phyloP scores from a whole-genome alignment of 495 filamentous ascomycete species.

The Copromyces sp. region DNA sequence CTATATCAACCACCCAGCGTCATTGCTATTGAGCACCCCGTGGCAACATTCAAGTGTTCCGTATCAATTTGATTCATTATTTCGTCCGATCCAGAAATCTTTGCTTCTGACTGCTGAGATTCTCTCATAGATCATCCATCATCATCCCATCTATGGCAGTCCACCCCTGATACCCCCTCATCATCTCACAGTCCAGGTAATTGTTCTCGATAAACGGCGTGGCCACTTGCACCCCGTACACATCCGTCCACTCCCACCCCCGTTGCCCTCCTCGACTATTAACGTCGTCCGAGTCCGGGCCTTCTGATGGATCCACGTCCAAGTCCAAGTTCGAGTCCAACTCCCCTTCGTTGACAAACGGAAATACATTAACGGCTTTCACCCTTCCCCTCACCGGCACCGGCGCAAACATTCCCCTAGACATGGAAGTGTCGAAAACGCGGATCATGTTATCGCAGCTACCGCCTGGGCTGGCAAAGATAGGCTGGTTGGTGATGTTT shows the following conservation, averaged over 20 bases:
- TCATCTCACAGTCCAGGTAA: slow-evolving; percentile 24
- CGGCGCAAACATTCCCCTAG: slow-evolving; percentile 20
- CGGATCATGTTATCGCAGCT: slow-evolving; percentile 32
- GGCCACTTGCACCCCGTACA: slow-evolving; percentile 30
- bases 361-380: slow-evolving; percentile 16
- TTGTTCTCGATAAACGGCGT: slow-evolving; percentile 36
- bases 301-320: neutral
- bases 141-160: neutral
- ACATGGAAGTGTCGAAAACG: slow-evolving; percentile 31
- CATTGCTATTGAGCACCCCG: neutral
- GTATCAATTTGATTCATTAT: neutral
- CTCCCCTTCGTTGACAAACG: slow-evolving; percentile 9
- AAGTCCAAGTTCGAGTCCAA: slow-evolving; percentile 1
- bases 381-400: slow-evolving; percentile 21
- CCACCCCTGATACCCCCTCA: slow-evolving; percentile 20
- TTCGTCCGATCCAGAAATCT: neutral
- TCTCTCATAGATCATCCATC: neutral
- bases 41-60: neutral
- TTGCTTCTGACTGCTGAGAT: neutral
- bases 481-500: slow-evolving; percentile 35
- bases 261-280: neutral
- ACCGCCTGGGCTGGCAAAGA: slow-evolving; percentile 23
- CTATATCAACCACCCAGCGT: neutral
- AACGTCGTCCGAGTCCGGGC: neutral
- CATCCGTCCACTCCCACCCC: slow-evolving; percentile 15